phyloP scores from a whole-genome alignment of 768 basidiomycete genomes.

The Leccinum ochraceum region DNA sequence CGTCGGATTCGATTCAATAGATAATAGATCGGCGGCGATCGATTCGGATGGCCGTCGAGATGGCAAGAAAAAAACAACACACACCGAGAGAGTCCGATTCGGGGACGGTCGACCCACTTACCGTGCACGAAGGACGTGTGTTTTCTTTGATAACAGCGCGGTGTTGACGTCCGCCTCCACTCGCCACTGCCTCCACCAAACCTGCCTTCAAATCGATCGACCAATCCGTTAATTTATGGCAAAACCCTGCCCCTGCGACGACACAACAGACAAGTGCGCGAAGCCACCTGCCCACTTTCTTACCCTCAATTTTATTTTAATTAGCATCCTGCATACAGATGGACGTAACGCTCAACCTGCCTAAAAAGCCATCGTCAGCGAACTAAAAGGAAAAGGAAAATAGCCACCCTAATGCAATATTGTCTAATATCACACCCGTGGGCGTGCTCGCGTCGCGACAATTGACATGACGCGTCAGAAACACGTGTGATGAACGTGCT shows the following conservation, averaged over 20 bases:
- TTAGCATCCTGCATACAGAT: neutral
- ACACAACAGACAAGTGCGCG: neutral
- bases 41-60: no score
- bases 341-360: neutral
- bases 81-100: no score
- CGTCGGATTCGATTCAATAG: no score
- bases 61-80: no score
- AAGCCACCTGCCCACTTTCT: neutral
- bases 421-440: neutral
- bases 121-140: neutral
- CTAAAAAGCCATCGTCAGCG: neutral
- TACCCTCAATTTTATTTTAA: neutral
- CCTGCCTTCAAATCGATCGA: neutral
- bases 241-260: neutral
- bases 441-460: neutral
- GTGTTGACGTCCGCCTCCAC: neutral
- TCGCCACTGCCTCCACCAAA: neutral
- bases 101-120: neutral
- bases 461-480: constrained; percentile 9
- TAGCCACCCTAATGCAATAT: neutral
- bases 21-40: no score
- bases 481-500: constrained; percentile 24
- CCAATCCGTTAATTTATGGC: neutral
- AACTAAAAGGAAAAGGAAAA: neutral
- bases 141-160: neutral